Percentiles rank a stretch among this genome's conserved stretches.
These are phyloP conservation scores for Termitomyces sp. DNA, from an alignment of 768 basidiomycete genomes.

Conservation along the genomic window DNA sequence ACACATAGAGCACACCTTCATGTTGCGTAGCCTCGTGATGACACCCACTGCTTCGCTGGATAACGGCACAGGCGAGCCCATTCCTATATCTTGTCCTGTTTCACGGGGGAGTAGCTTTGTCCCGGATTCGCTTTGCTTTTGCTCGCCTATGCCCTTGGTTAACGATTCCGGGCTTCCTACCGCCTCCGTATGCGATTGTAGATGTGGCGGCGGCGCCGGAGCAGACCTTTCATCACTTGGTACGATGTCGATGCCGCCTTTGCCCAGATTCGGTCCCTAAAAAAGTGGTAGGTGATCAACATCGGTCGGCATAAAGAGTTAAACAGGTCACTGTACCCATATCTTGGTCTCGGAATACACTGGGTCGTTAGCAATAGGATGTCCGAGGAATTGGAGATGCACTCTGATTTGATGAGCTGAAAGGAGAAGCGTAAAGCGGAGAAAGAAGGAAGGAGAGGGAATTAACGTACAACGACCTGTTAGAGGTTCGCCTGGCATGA, in stretches of 20 bases:
- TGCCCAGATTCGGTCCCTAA: slow-evolving; percentile 69
- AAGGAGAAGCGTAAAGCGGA: background rate
- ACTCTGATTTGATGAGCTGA: slow-evolving; percentile 97
- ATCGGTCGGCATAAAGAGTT: background rate
- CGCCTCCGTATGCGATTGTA: slow-evolving; percentile 29
- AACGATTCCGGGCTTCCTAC: slow-evolving; percentile 45
- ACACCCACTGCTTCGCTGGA: slow-evolving; percentile 71
- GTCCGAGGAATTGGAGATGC: slow-evolving; percentile 90
- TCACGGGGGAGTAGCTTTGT: slow-evolving; percentile 67
- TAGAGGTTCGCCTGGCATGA: slow-evolving; percentile 63
- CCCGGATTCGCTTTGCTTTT: slow-evolving; percentile 7
- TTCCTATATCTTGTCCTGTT: slow-evolving; percentile 82
- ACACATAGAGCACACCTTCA: slow-evolving; percentile 51
- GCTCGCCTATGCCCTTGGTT: slow-evolving; percentile 12
- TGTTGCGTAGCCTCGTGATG: slow-evolving; percentile 75
- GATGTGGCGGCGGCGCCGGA: slow-evolving; percentile 50
- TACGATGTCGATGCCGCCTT: slow-evolving; percentile 72
- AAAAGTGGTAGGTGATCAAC: background rate
- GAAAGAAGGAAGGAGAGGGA: slow-evolving; percentile 5
- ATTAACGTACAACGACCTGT: slow-evolving; percentile 83
- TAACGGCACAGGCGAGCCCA: slow-evolving; percentile 79
- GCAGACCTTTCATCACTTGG: slow-evolving; percentile 63
- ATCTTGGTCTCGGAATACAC: slow-evolving; percentile 79
- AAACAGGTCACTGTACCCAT: slow-evolving; percentile 45
- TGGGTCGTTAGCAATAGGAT: slow-evolving; percentile 94